Evolutionary conservation across 495 filamentous ascomycete species (phyloP), one percentile per base, ranked within the genome.

Genomic region (Xylaria intraflava): DNA sequence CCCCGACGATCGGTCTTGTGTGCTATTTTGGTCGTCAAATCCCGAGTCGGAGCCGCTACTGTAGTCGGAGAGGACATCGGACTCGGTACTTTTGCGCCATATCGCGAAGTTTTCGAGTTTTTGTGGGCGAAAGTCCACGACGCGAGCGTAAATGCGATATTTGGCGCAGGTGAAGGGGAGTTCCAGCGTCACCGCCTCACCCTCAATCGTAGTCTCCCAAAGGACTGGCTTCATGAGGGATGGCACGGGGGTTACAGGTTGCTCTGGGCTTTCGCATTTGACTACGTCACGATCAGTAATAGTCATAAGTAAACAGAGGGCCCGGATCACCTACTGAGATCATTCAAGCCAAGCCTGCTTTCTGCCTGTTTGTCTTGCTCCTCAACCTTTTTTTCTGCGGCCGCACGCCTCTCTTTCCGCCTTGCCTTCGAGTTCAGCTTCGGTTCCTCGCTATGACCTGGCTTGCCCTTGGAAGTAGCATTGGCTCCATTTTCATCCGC

Each of bases 51-150:
- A 59, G 42, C 63, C 67, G 17, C 71, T 68, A 42, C 64, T 59
- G 6, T 40, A 24, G 29, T 78, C 71, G 2, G 76, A 78, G 6
- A 83, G 59, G 2, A 78, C 58, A 49, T 77, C 75, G 48, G 64
- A 78, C 38, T 80, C 67, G 16, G 62, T 62, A 31, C 60, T 56
- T 31, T 70, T 70, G 17, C 70, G 70, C 47, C 69, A 70, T 4
- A 80, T 73, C 11, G 88, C 72, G 58, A 96, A 97, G 51, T 95
- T 82, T 55, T 84, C 81, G 9, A 98, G 67, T 2, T 75, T 74
- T 14, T 70, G 69, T 1, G 93, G 93, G 29, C 76, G 82, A 69
- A 89, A 96, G 65, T 95, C 88, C 14, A 96, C 76, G 1, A 95
- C 84, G 23, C 88, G 85, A 39, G 86, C 85, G 29, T 69, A 66